Conservation (phyloP, 1,284 basidiomycete genomes). For the Cryptococcus hybrid region DNA sequence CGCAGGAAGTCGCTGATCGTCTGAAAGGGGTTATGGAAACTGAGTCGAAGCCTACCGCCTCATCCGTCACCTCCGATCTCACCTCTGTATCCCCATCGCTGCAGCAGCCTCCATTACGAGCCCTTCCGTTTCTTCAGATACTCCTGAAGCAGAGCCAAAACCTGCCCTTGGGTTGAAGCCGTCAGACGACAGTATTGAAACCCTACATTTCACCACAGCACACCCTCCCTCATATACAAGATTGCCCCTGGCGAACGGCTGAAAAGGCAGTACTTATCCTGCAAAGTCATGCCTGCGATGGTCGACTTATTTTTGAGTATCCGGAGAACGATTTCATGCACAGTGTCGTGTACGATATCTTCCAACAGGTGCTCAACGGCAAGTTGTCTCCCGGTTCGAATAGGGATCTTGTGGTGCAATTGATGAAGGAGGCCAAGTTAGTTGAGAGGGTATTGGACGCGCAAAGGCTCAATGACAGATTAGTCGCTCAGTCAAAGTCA, state of each 20-base stretch:
- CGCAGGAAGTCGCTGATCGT: conserved; percentile 34
- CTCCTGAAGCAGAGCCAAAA: not conserved
- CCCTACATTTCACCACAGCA: not conserved
- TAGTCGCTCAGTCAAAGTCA: conserved; percentile 67
- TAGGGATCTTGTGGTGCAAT: conserved; percentile 71
- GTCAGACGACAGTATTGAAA: not conserved
- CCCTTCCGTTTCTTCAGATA: conserved; percentile 27
- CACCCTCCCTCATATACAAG: not conserved
- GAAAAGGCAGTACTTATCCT: conserved; percentile 71
- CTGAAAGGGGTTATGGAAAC: conserved; percentile 38
- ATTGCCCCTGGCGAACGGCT: conserved; percentile 63
- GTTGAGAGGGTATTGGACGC: conserved; percentile 82
- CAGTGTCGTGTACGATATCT: conserved; percentile 92
- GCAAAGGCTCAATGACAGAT: conserved; percentile 70
- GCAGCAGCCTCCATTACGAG: conserved; percentile 27
- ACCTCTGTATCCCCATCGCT: conserved; percentile 21
- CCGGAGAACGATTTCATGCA: conserved; percentile 99
- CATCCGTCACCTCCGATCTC: conserved; percentile 19
- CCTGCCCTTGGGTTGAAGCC: not conserved
- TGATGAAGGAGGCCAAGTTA: conserved; percentile 75
- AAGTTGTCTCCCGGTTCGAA: conserved; percentile 72
- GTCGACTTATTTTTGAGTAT: conserved; percentile 91
- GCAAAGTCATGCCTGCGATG: conserved; percentile 68
- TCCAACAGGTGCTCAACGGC: conserved; percentile 94
- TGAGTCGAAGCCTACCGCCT: conserved; percentile 12